Conservation (phyloP, 495 filamentous ascomycete genomes). For the Elasticomyces elasticus region DNA sequence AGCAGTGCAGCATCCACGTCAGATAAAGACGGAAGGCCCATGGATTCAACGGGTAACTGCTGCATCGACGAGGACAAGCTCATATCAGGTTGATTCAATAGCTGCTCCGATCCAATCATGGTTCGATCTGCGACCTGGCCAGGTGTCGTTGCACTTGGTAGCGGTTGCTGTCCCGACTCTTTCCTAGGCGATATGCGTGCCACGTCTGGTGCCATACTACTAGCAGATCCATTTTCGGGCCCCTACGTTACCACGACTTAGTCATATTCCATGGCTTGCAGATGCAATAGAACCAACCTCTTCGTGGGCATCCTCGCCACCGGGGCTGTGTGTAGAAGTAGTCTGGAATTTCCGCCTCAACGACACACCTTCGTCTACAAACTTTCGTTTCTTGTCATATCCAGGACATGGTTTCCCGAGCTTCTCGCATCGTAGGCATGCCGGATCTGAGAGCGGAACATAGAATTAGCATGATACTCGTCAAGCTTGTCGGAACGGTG, state of each 20-base stretch:
- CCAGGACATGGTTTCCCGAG: slow-evolving; percentile 20
- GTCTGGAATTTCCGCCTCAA: slow-evolving; percentile 17
- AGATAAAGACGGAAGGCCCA: background rate
- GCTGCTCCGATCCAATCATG: too few relatives aligned
- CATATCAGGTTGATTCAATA: too few relatives aligned
- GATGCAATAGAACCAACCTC: background rate
- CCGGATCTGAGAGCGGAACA: background rate
- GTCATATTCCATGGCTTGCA: background rate
- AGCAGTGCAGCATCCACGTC: background rate
- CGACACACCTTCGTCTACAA: slow-evolving; percentile 19
- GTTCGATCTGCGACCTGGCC: too few relatives aligned
- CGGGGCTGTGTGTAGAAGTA: background rate
- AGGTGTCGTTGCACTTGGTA: too few relatives aligned
- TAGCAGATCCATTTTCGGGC: too few relatives aligned
- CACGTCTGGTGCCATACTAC: too few relatives aligned
- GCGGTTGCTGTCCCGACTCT: too few relatives aligned
- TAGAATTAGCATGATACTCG: too few relatives aligned
- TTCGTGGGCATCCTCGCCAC: background rate
- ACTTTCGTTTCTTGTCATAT: slow-evolving; percentile 24
- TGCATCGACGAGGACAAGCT: background rate
- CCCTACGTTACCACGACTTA: too few relatives aligned
- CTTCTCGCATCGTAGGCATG: slow-evolving; percentile 19
- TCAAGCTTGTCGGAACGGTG: too few relatives aligned
- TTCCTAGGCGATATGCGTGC: too few relatives aligned
- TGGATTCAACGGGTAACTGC: background rate